phyloP scores from a whole-genome alignment of 306 rosid species.

The Canavalia ensiformis region DNA sequence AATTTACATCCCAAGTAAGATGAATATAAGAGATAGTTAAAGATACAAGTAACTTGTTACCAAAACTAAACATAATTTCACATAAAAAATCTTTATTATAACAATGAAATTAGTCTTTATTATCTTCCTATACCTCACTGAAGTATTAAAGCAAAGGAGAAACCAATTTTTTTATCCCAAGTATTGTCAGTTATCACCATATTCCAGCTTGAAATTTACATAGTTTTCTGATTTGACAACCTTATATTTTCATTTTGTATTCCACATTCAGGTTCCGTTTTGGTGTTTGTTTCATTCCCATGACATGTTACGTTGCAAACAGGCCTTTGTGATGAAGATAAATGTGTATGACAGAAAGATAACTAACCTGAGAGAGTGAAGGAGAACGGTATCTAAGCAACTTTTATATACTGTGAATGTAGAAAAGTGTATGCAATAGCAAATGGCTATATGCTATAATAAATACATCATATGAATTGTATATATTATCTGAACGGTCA shows the following conservation, averaged over 20 bases:
- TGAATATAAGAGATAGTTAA: slow-evolving; percentile 6
- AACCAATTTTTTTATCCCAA: neutral
- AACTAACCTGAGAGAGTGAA: slow-evolving; percentile 20
- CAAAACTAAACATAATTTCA: neutral
- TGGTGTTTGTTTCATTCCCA: slow-evolving; percentile 8
- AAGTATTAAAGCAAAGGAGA: slow-evolving; percentile 19
- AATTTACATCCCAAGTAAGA: neutral
- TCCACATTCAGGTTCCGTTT: slow-evolving; percentile 11
- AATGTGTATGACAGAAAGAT: neutral
- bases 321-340: neutral
- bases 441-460: slow-evolving; percentile 36
- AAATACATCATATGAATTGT: slow-evolving; percentile 41
- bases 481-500: slow-evolving; percentile 33
- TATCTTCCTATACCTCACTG: neutral
- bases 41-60: neutral
- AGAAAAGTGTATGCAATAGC: slow-evolving; percentile 22
- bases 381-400: slow-evolving; percentile 3
- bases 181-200: slow-evolving; percentile 1
- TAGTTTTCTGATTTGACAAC: neutral
- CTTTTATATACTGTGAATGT: slow-evolving; percentile 25
- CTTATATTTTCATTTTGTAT: slow-evolving; percentile 11
- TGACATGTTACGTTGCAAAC: slow-evolving; percentile 18
- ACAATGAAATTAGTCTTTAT: neutral
- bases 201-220: slow-evolving; percentile 21
- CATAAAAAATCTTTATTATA: neutral